Evolutionary conservation across 345 rosid species (phyloP), one percentile per base, ranked within the genome.

Genomic region (Theobroma cacao): DNA sequence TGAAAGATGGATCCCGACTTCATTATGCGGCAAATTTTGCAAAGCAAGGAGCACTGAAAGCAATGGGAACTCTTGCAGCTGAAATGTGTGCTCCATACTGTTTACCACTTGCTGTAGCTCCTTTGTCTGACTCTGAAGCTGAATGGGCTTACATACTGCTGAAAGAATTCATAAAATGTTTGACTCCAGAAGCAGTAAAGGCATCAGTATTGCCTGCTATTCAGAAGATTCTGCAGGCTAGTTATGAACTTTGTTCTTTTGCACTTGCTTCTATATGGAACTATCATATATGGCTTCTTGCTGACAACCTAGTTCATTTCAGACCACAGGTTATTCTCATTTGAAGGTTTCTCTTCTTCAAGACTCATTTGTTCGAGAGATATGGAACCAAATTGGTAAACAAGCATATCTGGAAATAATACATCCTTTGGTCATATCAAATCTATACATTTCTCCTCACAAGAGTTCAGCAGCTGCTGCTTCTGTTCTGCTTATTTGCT

Each of bases 261-360:
- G 71, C 14, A n/a, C 78, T 74, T 40, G 77, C 59, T 69, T 70
- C 53, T 53, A 38, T 59, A 66, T 71, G 66, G 28, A 68, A 74
- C 28, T 77, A 63, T 62, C 47, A 3, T 75, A 52, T 71, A 65
- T 77, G 69, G 41, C 74, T 84, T 65, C 70, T 68, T 80, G 67
- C 75, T 77, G 66, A 83, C 79, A 63, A 75, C 71, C 34, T 76
- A 75, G 78, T 80, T 81, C 75, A 74, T 82, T 89, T 84, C 91
- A 94, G 98, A 81, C 92, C 30, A 78, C 97, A 87, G 98, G 97
- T 83, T 90, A 88, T 88, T 93, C 95, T 74, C 98, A 89, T 86
- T 82, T 94, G 82, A 94, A 94, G 84, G 94, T 94, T 61, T 90
- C 92, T 62, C 91, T 94, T 78, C 98, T 94, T 83, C 98, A 94